phyloP scores from a whole-genome alignment of 2,329 filamentous ascomycete species.

The Xylariaceae sp. region DNA sequence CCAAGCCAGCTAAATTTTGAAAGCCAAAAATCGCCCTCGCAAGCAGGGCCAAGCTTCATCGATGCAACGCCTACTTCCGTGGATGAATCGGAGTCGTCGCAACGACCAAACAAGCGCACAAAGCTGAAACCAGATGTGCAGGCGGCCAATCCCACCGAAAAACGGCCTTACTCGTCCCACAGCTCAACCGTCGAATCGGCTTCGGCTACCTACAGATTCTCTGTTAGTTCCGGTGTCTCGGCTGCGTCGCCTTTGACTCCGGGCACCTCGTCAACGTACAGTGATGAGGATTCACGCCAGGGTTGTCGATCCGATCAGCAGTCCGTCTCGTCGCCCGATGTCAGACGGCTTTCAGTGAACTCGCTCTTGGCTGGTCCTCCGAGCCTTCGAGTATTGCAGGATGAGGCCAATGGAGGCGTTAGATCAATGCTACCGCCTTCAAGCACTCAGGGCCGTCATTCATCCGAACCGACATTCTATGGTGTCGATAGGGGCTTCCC shows the following conservation, averaged over 20 bases:
- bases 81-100: constrained; percentile 17
- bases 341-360: constrained; percentile 56
- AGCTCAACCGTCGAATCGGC: constrained; percentile 26
- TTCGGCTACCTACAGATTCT: constrained; percentile 20
- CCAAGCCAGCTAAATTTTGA: constrained; percentile 16
- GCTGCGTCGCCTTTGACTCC: constrained; percentile 35
- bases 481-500: constrained; percentile 67
- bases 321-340: constrained; percentile 16
- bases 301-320: constrained; percentile 15
- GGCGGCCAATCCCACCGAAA: constrained; percentile 18
- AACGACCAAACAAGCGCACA: constrained; percentile 23
- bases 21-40: constrained; percentile 9
- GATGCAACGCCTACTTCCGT: constrained; percentile 14
- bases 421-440: constrained; percentile 20
- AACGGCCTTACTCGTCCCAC: constrained; percentile 25
- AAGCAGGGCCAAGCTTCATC: constrained; percentile 13
- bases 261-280: constrained; percentile 34
- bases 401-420: constrained; percentile 17
- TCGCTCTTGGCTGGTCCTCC: constrained; percentile 56
- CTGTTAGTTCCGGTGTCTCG: constrained; percentile 21
- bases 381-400: constrained; percentile 23
- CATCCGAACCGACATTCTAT: constrained; percentile 47
- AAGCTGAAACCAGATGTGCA: constrained; percentile 20
- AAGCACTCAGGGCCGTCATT: constrained; percentile 17
- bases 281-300: constrained; percentile 31